Evolutionary conservation across 768 basidiomycete genomes (phyloP), one percentile per base, ranked within the genome.

Genomic region (Pilatotrama ljubarskyi): DNA sequence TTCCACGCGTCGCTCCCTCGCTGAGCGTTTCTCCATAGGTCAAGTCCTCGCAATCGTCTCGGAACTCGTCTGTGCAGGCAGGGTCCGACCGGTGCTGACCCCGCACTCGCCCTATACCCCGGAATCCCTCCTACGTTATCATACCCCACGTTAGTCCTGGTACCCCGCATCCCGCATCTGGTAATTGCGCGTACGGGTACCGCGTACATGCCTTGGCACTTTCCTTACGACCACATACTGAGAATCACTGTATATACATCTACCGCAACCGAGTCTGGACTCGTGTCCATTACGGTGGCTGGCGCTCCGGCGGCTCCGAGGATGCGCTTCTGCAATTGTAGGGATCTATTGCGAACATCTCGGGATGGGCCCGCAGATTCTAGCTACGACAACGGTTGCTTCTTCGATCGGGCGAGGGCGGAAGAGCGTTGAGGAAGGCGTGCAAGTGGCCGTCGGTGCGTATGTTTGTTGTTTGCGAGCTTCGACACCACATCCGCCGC

Each of bases 61-160:
- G 59, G 59, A 61, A 61, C 47, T 24, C 59, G 18, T 41, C 59
- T 49, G 32, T 18, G 51, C 59, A 46, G n/a, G n/a, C 59, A 37
- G 50, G 50, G 35, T 46, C 50, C 44, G 57, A 17, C 57, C 50
- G 57, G 42, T 46, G 42, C 57, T 58, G 41, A 51, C 43, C 14
- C 18, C 37, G 17, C 17, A 32, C 14, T 13, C 26, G 18, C 42
- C 29, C 13, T 5, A 41, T 35, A 29, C 32, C 42, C 49, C 17
- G 18, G 37, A 38, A 4, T 24, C 37, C n/a, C n/a, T n/a, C 44
- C 54, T 55, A 46, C 55, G 55, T 40, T 57, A 41, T 42, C 38
- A 57, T 57, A 57, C 55, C 55, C 55, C 20, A 18, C 20, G 38
- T 2, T 48, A 40, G 18, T 47, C n/a, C 18, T 25, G 32, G 24